Base-by-base conservation (phyloP, 2,329 filamentous ascomycete species). In the Fusarium sp. region DNA sequence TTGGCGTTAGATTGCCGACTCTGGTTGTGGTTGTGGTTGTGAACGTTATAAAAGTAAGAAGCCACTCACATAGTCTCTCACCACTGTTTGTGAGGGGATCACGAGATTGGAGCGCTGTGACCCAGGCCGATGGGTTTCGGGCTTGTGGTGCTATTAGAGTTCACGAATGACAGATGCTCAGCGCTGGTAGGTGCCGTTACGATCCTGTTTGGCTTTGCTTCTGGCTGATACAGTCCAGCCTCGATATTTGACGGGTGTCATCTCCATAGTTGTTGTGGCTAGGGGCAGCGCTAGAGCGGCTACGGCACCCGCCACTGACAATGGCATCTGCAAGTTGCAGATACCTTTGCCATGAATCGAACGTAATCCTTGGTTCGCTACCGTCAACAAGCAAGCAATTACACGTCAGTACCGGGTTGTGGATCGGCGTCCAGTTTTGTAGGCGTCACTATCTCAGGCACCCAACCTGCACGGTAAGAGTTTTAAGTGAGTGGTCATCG, bases 101-200 rank as follows among this genome's bases (percentile, higher is more conserved):
- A 77, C 69, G 69, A 76, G 76, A 66, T 73, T 73, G 48, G 55
- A 61, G 59, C 68, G 74, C 76, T 76, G 71, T 77, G 76, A 76
- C 74, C 74, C 74, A 75, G 63, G 42, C 76, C 74, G 76, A 77
- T 64, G 71, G 72, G 63, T 69, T 76, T 77, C 76, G 76, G 76
- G 69, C 64, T 67, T 61, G 57, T 63, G 63, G 62, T 71, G 55
- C 48, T 59, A 66, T 70, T 77, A 77, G 63, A 77, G 76, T 77
- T 77, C 63, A 60, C 52, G 71, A 62, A 66, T 74, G 73, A 77
- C 71, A 66, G 69, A 51, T 62, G 57, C 59, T 64, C 55, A 63
- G 48, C 45, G 55, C 61, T 70, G 66, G 52, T 65, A 74, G 60
- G 66, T 66, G 60, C 64, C 63, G 57, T 71, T 58, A 31, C 48